phyloP scores from a whole-genome alignment of 1,284 basidiomycete species.

The Grifola frondosa region DNA sequence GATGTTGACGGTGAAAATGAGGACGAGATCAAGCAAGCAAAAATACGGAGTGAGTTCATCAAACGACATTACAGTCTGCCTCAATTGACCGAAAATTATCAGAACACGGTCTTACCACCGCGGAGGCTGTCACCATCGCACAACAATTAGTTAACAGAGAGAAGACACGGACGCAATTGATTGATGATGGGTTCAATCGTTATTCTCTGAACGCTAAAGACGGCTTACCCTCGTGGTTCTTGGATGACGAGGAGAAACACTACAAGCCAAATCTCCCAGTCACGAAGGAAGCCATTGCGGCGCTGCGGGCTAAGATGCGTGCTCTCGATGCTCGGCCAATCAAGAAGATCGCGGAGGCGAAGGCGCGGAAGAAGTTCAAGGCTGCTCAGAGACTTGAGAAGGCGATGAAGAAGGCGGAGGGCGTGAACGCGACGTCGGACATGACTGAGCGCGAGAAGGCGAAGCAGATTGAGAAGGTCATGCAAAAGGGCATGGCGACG shows the following conservation, averaged over 20 bases:
- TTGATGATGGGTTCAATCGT: constrained; percentile 96
- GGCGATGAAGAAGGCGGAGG: constrained; percentile 96
- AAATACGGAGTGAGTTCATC: constrained; percentile 64
- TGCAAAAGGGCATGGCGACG: constrained; percentile 75
- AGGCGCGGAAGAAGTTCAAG: constrained; percentile 95
- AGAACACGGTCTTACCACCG: constrained; percentile 88
- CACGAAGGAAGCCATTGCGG: constrained; percentile 92
- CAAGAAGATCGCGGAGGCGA: constrained; percentile 99
- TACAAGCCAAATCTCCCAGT: constrained; percentile 96
- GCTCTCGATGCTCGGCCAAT: constrained; percentile 96
- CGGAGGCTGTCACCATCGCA: constrained; percentile 91
- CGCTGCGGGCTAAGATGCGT: constrained; percentile 87
- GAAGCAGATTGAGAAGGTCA: constrained; percentile 88
- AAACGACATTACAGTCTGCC: neutral
- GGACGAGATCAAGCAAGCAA: constrained; percentile 70
- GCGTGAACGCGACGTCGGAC: constrained; percentile 87
- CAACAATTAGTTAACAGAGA: constrained; percentile 91
- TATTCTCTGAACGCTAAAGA: constrained; percentile 92
- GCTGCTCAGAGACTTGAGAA: constrained; percentile 86
- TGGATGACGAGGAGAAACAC: constrained; percentile 93
- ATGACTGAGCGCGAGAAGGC: constrained; percentile 96
- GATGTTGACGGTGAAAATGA: constrained; percentile 78
- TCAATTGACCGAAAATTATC: constrained; percentile 3
- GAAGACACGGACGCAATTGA: constrained; percentile 84
- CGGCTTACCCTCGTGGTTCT: constrained; percentile 92